phyloP scores from a whole-genome alignment of 345 rosid genomes.

The Combretum micranthum region DNA sequence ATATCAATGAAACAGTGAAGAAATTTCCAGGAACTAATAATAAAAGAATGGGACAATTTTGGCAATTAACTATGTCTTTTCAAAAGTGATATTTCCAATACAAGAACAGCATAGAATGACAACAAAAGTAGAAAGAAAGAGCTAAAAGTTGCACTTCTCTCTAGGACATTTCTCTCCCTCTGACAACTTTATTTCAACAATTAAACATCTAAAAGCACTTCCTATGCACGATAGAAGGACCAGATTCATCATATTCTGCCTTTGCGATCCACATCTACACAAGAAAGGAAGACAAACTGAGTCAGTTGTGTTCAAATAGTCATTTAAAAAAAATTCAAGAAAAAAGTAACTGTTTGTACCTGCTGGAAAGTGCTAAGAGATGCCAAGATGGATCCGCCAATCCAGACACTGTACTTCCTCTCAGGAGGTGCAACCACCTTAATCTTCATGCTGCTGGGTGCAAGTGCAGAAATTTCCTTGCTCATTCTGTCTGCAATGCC shows the following conservation, averaged over 20 bases:
- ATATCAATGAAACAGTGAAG: slow-evolving; percentile 5
- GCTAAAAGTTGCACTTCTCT: slow-evolving; percentile 21
- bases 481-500: slow-evolving; percentile 76
- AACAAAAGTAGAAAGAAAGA: slow-evolving; percentile 21
- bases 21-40: slow-evolving; percentile 8
- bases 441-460: slow-evolving; percentile 68
- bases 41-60: slow-evolving; percentile 25
- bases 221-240: slow-evolving; percentile 44
- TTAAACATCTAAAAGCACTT: slow-evolving; percentile 30
- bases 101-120: slow-evolving; percentile 20
- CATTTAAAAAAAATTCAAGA: background rate
- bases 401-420: slow-evolving; percentile 73
- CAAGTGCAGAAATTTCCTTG: slow-evolving; percentile 63
- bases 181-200: slow-evolving; percentile 11
- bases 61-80: slow-evolving; percentile 25
- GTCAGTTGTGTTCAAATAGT: background rate
- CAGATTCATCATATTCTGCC: slow-evolving; percentile 44
- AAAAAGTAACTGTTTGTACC: slow-evolving; percentile 14
- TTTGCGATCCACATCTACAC: slow-evolving; percentile 49
- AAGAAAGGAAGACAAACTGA: background rate
- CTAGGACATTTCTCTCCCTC: slow-evolving; percentile 16
- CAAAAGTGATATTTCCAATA: slow-evolving; percentile 29
- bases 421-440: slow-evolving; percentile 77
- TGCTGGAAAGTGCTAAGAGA: slow-evolving; percentile 74
- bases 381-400: slow-evolving; percentile 67